Conservation (phyloP, 1,139 yeast species). For the Hyphopichia khmerensis region DNA sequence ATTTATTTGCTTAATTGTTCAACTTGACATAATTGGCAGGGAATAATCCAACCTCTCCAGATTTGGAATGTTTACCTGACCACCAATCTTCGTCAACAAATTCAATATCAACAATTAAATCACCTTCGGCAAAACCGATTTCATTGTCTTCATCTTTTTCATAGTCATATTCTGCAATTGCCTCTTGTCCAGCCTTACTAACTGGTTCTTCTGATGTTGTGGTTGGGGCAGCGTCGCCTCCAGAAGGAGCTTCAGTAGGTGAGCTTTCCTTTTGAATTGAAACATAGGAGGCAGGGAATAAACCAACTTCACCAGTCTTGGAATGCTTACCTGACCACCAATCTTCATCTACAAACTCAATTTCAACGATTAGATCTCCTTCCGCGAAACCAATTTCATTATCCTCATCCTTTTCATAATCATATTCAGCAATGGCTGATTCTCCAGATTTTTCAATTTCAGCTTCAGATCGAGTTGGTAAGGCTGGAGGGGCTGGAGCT, state of each 20-base stretch:
- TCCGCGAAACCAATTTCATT: conserved; percentile 67
- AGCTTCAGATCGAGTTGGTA: conserved; percentile 10
- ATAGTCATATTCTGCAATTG: conserved; percentile 81
- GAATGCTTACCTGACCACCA: conserved; percentile 81
- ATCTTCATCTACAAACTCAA: conserved; percentile 70
- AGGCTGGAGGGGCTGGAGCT: conserved; percentile 13
- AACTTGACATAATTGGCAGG: conserved; percentile 23
- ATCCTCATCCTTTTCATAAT: conserved; percentile 72
- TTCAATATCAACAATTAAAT: conserved; percentile 74
- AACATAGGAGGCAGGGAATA: conserved; percentile 76
- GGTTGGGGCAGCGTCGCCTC: conserved; percentile 20
- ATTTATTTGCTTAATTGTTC: neutral
- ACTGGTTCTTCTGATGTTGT: conserved; percentile 21
- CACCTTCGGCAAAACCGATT: conserved; percentile 73
- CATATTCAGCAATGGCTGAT: conserved; percentile 63
- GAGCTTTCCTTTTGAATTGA: conserved; percentile 31
- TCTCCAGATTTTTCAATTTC: conserved; percentile 21
- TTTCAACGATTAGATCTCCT: conserved; percentile 63
- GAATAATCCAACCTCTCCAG: conserved; percentile 81
- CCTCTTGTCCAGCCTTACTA: conserved; percentile 23
- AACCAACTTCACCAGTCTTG: conserved; percentile 58
- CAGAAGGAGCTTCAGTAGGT: conserved; percentile 15
- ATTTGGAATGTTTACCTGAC: conserved; percentile 67
- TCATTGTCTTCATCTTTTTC: conserved; percentile 92
- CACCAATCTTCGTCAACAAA: conserved; percentile 97